Evolutionary conservation across 192 early-diverging fungal genomes (phyloP).

Genomic region (Backusella parvicylindrica): DNA sequence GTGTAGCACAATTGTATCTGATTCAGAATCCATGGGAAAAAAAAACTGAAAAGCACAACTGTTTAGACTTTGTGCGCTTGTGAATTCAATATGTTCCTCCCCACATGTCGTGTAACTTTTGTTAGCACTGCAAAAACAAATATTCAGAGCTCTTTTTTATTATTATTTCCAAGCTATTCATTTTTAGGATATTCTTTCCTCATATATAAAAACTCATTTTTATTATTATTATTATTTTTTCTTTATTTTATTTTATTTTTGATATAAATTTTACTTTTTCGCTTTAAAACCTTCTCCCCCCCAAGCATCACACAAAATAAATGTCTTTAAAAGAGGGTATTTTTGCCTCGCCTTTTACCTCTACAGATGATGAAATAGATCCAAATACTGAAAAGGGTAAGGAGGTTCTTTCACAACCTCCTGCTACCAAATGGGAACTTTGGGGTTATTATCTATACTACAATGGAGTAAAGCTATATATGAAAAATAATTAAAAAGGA

Average conservation of each 20-base stretch:
- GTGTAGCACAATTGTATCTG: neutral
- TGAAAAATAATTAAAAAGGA: neutral
- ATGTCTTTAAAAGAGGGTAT: constrained; percentile 6
- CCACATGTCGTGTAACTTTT: neutral
- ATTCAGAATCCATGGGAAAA: neutral
- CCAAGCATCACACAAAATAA: neutral
- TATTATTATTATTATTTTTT: constrained; percentile 16
- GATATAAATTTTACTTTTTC: neutral
- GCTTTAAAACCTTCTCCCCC: neutral
- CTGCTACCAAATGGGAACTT: constrained; percentile 27
- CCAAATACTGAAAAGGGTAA: neutral
- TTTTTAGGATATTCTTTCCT: neutral
- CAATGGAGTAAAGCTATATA: constrained; percentile 27
- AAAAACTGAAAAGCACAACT: neutral
- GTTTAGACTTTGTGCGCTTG: too few relatives aligned
- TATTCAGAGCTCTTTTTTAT: too few relatives aligned
- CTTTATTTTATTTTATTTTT: constrained; percentile 5
- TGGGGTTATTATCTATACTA: constrained; percentile 38
- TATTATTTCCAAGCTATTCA: neutral
- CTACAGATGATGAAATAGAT: constrained; percentile 26
- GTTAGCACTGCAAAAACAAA: neutral
- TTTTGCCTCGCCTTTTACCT: constrained; percentile 22
- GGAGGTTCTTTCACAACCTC: constrained; percentile 15
- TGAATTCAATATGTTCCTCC: neutral
- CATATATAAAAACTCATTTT: neutral